Conservation (phyloP, 768 basidiomycete species). For the Pulveroboletus frians region DNA sequence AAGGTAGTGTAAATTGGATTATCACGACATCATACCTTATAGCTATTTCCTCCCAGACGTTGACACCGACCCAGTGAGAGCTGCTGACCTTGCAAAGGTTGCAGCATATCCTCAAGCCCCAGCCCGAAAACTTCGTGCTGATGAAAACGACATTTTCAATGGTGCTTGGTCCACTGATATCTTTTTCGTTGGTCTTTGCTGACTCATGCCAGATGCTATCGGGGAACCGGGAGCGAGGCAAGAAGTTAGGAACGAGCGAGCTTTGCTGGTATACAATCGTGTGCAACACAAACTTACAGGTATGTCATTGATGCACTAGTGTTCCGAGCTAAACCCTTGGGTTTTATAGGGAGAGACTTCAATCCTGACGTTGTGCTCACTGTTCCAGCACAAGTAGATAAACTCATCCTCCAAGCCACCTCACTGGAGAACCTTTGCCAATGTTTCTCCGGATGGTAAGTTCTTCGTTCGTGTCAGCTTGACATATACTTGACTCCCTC, state of each 20-base stretch:
- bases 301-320: conserved; percentile 26
- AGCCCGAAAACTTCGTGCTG: conserved; percentile 76
- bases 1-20: conserved; percentile 43
- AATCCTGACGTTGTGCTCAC: conserved; percentile 71
- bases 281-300: conserved; percentile 94
- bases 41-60: conserved; percentile 27
- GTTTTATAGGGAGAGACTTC: conserved; percentile 76
- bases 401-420: conserved; percentile 89
- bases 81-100: conserved; percentile 58
- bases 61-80: conserved; percentile 48
- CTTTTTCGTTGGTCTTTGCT: conserved; percentile 1
- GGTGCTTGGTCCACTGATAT: conserved; percentile 41
- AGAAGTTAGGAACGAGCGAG: conserved; percentile 89
- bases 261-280: conserved; percentile 87
- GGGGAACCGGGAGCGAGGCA: conserved; percentile 57
- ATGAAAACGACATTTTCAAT: conserved; percentile 92
- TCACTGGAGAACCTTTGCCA: conserved; percentile 94
- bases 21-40: not conserved
- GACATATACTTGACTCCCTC: conserved; percentile 1
- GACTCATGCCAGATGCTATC: conserved; percentile 32
- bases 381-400: conserved; percentile 85
- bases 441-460: conserved; percentile 90
- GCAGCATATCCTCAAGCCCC: conserved; percentile 76
- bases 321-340: not conserved
- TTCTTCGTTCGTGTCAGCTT: not conserved